Base-by-base conservation (phyloP, 1,284 basidiomycete species). In the Papiliotrema nemorosa region DNA sequence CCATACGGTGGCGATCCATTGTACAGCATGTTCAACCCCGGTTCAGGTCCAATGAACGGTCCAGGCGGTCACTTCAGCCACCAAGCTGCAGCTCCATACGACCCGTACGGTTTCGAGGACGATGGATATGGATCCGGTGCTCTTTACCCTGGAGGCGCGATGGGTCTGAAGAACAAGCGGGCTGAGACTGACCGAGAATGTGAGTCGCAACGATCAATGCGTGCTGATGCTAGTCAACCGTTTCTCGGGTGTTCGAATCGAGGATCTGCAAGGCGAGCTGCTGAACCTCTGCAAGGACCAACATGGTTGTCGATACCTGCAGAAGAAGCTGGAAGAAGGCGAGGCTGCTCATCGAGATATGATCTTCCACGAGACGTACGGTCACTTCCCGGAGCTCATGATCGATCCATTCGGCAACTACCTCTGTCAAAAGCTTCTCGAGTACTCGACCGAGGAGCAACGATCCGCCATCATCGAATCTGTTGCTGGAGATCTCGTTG, bases 351-450 rank as follows among this genome's bases (percentile, higher is more conserved):
- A 97, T 76, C 85, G 96, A 52, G 96, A 98, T 70, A 93, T 98
- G 88, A 98, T 99, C 74, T 99, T 97, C 81, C 83, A 88, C 58
- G 96, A 99, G 79, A 97, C 94, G 2, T 98, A 96, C 66, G 85
- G 87, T 49, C 93, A 97, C 71, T 98, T 98, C 74, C 89, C 94
- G 46, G 96, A 98, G 66, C 81, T 98, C 59, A 99, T 98, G 96
- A 98, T 90, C 41, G 96, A 98, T 79, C 93, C 96, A 3, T 98
- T 99, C 75, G 96, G 96, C 62, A 99, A 98, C 78, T 99, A 99
- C 71, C 82, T 99, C 49, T 97, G 94, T 77, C 96, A 98, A 77
- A 97, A 98, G 78, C 82, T 99, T 49, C 79, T 99, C 61, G 96
- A 99, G 77, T 94, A 86, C 75, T 93, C 92, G 29, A 97, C 92